These are phyloP conservation scores for Phytophthora brassicae DNA, from an alignment of 352 stramenopile genomes.

Conservation along the genomic window DNA sequence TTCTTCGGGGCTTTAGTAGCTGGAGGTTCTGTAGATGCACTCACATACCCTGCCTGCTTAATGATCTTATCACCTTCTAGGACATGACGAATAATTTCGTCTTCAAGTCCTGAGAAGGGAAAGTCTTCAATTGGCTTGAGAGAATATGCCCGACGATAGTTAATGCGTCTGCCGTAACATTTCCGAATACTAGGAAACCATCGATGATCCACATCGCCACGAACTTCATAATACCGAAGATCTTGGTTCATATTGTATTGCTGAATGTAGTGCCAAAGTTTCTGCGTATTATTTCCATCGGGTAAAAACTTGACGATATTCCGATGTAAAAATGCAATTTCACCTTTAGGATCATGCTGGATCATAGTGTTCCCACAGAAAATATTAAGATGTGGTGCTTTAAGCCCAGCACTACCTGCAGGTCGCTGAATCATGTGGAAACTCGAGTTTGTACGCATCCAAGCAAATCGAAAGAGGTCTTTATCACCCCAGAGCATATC, in stretches of 20 bases:
- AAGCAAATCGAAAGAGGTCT: slow-evolving; percentile 80
- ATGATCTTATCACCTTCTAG: slow-evolving; percentile 38
- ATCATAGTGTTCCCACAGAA: slow-evolving; percentile 79
- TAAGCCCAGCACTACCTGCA: slow-evolving; percentile 45
- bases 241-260: slow-evolving; percentile 49
- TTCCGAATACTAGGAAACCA: slow-evolving; percentile 57
- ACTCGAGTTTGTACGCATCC: slow-evolving; percentile 68
- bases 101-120: slow-evolving; percentile 56
- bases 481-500: slow-evolving; percentile 78
- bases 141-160: slow-evolving; percentile 50
- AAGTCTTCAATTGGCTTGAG: slow-evolving; percentile 60
- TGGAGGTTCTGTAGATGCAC: slow-evolving; percentile 5
- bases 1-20: slow-evolving; percentile 9
- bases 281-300: slow-evolving; percentile 33
- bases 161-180: slow-evolving; percentile 58
- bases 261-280: slow-evolving; percentile 49
- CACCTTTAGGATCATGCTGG: slow-evolving; percentile 51
- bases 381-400: slow-evolving; percentile 38
- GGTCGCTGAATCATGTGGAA: slow-evolving; percentile 68
- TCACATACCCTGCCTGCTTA: slow-evolving; percentile 22
- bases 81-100: slow-evolving; percentile 44
- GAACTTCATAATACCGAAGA: slow-evolving; percentile 49
- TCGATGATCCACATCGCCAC: slow-evolving; percentile 54
- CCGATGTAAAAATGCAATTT: slow-evolving; percentile 64
- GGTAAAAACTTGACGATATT: slow-evolving; percentile 62